Evolutionary conservation across 164 flowering plant genomes (phyloP), one percentile per base, ranked within the genome.

Genomic region (Brasenia schreberi): DNA sequence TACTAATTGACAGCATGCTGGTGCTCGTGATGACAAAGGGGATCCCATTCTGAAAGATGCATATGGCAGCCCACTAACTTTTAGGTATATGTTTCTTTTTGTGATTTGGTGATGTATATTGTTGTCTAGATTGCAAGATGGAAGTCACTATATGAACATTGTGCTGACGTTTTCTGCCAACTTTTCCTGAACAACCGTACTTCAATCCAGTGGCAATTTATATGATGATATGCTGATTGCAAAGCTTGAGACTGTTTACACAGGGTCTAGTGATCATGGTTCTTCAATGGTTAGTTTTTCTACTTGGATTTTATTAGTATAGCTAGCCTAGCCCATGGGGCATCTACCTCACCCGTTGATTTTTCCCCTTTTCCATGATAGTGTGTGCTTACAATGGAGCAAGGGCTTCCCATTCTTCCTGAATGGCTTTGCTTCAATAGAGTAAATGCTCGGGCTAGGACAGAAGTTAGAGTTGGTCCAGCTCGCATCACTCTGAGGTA

Each of bases 361-460:
- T 45, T 45, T 45, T 45, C 12, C 53, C 7, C 53, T 45, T 23
- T 23, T 7, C 12, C 7, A 70, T 68, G 73, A 77, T 88, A 95
- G 99, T 83, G 87, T 76, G 96, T 81, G 9, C 75, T 89, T 69
- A 87, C 75, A 74, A 77, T 89, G 92, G 99, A 95, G 76, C 99
- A 95, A 77, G 99, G 97, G 60, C 81, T 95, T 79, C 99, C 99
- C 68, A 76, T 90, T 68, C 75, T 81, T 71, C 87, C 96, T n/a
- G 97, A 95, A 69, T 92, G 97, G 99, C 68, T 94, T 67, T 80
- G 74, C 78, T 94, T 94, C 65, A 89, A 82, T 69, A 80, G 99
- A 76, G 86, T 91, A 12, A 91, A 83, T 82, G 86, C 87, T 39
- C 97, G 96, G 74, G 90, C 86, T 6, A 84, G 96, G 77, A 88